Evolutionary conservation across 192 early-diverging fungal genomes (phyloP).

Genomic region (Mortierella hygrophila): DNA sequence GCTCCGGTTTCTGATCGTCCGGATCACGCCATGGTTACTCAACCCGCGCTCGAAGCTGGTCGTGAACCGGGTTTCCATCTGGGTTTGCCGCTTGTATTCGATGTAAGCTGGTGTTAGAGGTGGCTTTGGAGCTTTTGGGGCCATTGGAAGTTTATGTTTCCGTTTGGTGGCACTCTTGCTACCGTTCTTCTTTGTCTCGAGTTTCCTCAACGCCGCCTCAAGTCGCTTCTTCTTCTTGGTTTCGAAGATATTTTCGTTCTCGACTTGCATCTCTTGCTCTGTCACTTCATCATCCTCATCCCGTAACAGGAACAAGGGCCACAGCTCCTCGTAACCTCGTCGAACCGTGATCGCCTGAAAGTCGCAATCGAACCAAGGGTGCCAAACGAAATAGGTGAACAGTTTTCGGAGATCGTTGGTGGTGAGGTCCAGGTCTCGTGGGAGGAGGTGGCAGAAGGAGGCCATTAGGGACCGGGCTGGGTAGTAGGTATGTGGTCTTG

Average conservation of each 20-base stretch:
- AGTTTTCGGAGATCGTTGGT: constrained; percentile 25
- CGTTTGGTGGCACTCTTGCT: background rate
- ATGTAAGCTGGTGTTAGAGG: background rate
- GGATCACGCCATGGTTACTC: background rate
- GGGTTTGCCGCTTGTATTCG: background rate
- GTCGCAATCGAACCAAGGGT: constrained; percentile 36
- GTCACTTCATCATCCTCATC: constrained; percentile 14
- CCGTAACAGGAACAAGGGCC: constrained; percentile 29
- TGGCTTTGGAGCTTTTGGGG: background rate
- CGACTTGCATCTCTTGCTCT: background rate
- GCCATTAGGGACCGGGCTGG: constrained; percentile 36
- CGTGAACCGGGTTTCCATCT: constrained; percentile 9
- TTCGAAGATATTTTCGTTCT: no score
- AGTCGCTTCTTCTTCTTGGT: no score
- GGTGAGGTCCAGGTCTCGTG: background rate
- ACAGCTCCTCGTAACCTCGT: constrained; percentile 14
- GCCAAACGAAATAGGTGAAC: constrained; percentile 37
- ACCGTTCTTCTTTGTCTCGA: background rate
- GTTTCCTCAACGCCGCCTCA: no score
- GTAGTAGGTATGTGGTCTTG: background rate
- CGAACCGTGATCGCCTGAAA: constrained; percentile 36
- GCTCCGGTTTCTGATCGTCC: background rate
- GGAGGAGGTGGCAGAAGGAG: constrained; percentile 18
- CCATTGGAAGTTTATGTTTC: background rate
- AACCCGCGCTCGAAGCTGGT: constrained; percentile 7